Base-by-base conservation (phyloP, 495 filamentous ascomycete genomes). In the Xylaria curta region DNA sequence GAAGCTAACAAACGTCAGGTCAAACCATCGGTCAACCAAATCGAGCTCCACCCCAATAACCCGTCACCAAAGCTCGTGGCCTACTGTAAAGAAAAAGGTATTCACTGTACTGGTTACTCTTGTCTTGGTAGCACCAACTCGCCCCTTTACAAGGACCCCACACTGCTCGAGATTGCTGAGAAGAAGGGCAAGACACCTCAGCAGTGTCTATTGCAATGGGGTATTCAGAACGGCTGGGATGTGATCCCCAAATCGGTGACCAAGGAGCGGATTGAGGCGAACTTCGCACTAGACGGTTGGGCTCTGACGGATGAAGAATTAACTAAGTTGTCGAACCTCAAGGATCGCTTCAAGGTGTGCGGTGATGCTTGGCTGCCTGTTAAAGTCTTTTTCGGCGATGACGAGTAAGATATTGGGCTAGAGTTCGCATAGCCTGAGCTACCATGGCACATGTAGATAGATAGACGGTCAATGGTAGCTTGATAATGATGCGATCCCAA, bases 351-450 rank as follows among this genome's bases (percentile, higher is more conserved):
- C 83, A 93, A 93, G 88, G 89, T 93, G 66, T 93, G 90, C 72
- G 86, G 84, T 26, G 91, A 93, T 75, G 74, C 56, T 63, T 93
- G 91, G 90, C 77, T 94, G 76, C 92, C 91, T 3, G 76, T 93
- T 40, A 92, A 91, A 87, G 92, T 95, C 9, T 96, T 96, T 87
- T 94, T 94, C 80, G 93, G 93, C 12, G 92, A 95, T 80, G 94
- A 94, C 74, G 92, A 95, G 81, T 93, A 77, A 67, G 28, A 38
- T 19, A 47, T 56, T 31, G 33, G 6, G 21, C 65, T 47, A 70
- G 24, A 56, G 56, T 72, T 49, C 60, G 68, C 46, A 36, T 62
- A 53, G 19, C 33, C 58, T 36, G 13, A 58, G 56, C 67, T 71
- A 38, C 58, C 53, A 69, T 70, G 53, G 44, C 49, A 58, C n/a